Conservation (phyloP, 202 grass and related monocot genomes). For the Carex sylvatica region DNA sequence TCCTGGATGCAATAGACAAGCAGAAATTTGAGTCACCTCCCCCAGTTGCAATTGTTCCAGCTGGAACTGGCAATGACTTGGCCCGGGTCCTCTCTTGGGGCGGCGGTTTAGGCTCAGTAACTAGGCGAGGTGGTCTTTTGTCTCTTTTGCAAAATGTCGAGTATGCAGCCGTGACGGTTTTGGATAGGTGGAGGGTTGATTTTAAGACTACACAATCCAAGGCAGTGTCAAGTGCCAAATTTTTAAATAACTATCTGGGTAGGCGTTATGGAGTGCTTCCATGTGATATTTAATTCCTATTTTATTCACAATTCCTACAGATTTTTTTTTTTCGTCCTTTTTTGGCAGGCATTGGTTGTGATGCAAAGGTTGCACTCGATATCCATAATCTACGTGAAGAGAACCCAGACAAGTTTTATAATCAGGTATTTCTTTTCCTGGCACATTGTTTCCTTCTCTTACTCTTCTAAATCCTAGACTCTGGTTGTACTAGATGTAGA, state of each 20-base stretch:
- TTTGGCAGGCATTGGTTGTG: slow-evolving; percentile 81
- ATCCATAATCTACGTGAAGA: slow-evolving; percentile 95
- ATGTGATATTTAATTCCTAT: background rate
- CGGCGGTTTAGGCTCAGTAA: slow-evolving; percentile 64
- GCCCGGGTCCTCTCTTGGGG: slow-evolving; percentile 86
- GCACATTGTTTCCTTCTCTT: slow-evolving; percentile 12
- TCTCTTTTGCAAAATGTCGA: slow-evolving; percentile 76
- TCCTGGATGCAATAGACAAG: slow-evolving; percentile 86
- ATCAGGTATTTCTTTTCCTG: slow-evolving; percentile 53
- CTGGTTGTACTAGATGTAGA: background rate
- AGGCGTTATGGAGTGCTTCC: slow-evolving; percentile 19
- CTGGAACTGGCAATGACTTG: slow-evolving; percentile 96
- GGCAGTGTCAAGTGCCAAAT: slow-evolving; percentile 46
- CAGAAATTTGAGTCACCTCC: slow-evolving; percentile 82
- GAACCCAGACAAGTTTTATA: slow-evolving; percentile 93
- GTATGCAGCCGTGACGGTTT: slow-evolving; percentile 81
- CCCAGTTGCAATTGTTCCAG: slow-evolving; percentile 79
- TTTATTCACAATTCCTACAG: background rate
- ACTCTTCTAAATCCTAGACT: background rate
- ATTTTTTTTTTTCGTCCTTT: slow-evolving; percentile 18
- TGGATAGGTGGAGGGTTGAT: slow-evolving; percentile 86
- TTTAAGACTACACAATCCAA: slow-evolving; percentile 56
- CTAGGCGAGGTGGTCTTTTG: slow-evolving; percentile 70
- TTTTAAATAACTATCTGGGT: slow-evolving; percentile 97
- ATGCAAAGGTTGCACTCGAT: slow-evolving; percentile 98